Percentiles rank a stretch among this genome's conserved stretches.
Evolutionary conservation across 345 rosid species (phyloP).

Genomic region (Lepidium aucheri): DNA sequence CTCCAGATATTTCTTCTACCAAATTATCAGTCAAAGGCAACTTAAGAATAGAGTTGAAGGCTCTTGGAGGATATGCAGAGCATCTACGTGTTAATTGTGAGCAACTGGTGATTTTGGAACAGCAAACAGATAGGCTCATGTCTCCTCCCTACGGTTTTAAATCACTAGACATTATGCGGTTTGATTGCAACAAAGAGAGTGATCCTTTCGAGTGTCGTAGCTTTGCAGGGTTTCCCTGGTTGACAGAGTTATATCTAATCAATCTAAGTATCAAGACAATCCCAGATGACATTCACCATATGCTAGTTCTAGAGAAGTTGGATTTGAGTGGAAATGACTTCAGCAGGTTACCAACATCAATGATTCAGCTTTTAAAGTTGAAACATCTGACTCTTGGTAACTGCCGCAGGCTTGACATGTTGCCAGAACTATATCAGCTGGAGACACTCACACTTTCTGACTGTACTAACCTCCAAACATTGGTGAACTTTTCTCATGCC

Average conservation of each 20-base stretch:
- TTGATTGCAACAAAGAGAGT: not conserved
- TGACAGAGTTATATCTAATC: constrained; percentile 1
- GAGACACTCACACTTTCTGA: constrained; percentile 9
- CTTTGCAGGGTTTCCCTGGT: not conserved
- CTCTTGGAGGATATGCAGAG: not conserved
- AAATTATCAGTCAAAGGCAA: not conserved
- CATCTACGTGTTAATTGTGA: not conserved
- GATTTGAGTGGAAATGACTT: constrained; percentile 5
- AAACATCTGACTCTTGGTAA: not conserved
- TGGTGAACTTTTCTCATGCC: not conserved
- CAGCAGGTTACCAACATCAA: not conserved
- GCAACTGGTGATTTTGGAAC: not conserved
- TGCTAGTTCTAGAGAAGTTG: constrained; percentile 5
- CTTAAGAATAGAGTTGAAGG: not conserved
- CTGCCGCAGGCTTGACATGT: not conserved
- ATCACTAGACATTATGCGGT: not conserved
- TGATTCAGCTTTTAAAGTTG: not conserved
- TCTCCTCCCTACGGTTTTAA: not conserved
- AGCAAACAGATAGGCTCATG: not conserved
- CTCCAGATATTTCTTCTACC: not conserved
- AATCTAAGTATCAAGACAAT: not conserved
- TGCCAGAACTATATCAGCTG: constrained; percentile 2
- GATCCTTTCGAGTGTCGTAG: not conserved
- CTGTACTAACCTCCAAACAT: not conserved
- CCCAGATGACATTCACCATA: not conserved